Evolutionary conservation across 768 basidiomycete genomes (phyloP).

Genomic region (Auricularia auricula-judae): DNA sequence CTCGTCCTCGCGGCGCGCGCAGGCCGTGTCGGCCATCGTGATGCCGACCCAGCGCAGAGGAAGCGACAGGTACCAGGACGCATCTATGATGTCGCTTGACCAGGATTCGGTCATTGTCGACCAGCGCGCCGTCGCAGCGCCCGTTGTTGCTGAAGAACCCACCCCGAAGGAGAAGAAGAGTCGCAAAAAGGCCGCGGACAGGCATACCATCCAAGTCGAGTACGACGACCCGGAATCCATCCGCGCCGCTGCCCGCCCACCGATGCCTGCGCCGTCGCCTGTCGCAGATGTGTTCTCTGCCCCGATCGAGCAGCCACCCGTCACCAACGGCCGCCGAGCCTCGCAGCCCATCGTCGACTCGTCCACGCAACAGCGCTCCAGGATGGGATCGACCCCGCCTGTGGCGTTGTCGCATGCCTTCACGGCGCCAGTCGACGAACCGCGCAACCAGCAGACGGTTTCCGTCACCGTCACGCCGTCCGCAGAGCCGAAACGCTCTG

Average conservation of each 20-base stretch:
- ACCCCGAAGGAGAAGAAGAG: conserved; percentile 35
- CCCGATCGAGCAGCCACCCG: not conserved
- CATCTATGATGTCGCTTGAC: conserved; percentile 1
- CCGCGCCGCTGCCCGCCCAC: conserved; percentile 1
- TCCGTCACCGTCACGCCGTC: not conserved
- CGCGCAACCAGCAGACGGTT: not conserved
- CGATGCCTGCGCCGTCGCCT: not conserved
- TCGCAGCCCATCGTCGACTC: not conserved
- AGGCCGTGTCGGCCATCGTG: conserved; percentile 26
- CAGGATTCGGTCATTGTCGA: not conserved
- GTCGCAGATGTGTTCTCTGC: not conserved
- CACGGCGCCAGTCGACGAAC: not conserved
- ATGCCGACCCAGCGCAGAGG: conserved; percentile 24
- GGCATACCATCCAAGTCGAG: conserved; percentile 96
- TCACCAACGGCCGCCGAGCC: not conserved
- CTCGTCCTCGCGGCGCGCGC: not conserved
- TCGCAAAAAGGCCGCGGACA: conserved; percentile 31
- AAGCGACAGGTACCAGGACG: not conserved
- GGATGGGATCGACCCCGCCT: not conserved
- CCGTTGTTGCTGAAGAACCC: conserved; percentile 25
- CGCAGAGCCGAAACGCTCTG: not conserved
- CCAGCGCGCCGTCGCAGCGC: not conserved
- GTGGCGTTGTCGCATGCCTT: not conserved
- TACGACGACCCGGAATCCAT: conserved; percentile 54
- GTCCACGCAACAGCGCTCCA: not conserved